A percentile compares a stretch with the other conserved stretches of the same genome.
Evolutionary conservation across 805 yeast species (phyloP).

Genomic region (Torulaspora maleeae): DNA sequence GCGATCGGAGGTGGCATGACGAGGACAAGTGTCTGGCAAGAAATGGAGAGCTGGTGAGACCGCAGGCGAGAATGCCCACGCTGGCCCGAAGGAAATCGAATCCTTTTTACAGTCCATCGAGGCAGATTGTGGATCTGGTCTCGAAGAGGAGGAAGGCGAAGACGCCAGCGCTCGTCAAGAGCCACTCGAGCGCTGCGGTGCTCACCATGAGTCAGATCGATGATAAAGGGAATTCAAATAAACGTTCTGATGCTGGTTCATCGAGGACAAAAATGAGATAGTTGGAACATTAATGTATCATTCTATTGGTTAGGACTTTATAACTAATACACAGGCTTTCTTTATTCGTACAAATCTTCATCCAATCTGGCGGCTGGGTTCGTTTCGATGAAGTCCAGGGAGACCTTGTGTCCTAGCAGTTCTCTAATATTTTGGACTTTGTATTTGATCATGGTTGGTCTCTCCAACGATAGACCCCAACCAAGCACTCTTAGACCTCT

Average conservation of each 20-base stretch:
- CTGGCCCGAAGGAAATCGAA: constrained; percentile 15
- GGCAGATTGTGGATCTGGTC: constrained; percentile 18
- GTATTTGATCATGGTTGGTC: constrained; percentile 99
- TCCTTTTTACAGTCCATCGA: constrained; percentile 21
- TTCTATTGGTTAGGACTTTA: constrained; percentile 4
- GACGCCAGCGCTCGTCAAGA: constrained; percentile 3
- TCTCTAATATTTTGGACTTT: constrained; percentile 95
- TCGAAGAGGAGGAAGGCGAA: constrained; percentile 11
- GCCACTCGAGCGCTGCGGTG: constrained; percentile 8
- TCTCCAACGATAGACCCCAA: constrained; percentile 94
- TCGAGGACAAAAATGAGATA: not conserved
- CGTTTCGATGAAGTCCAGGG: constrained; percentile 86
- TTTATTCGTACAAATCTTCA: constrained; percentile 49
- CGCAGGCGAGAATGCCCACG: constrained; percentile 5
- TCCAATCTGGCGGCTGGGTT: constrained; percentile 98
- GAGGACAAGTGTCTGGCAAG: not conserved
- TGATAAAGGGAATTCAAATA: not conserved
- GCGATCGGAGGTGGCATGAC: not conserved
- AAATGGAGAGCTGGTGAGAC: not conserved
- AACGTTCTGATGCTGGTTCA: not conserved
- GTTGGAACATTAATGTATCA: constrained; percentile 1
- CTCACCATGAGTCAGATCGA: constrained; percentile 5
- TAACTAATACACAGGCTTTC: constrained; percentile 6
- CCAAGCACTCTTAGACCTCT: constrained; percentile 90
- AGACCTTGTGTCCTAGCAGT: constrained; percentile 93